Conservation (phyloP, 495 filamentous ascomycete genomes). For the Friedmanniomyces endolithicus region DNA sequence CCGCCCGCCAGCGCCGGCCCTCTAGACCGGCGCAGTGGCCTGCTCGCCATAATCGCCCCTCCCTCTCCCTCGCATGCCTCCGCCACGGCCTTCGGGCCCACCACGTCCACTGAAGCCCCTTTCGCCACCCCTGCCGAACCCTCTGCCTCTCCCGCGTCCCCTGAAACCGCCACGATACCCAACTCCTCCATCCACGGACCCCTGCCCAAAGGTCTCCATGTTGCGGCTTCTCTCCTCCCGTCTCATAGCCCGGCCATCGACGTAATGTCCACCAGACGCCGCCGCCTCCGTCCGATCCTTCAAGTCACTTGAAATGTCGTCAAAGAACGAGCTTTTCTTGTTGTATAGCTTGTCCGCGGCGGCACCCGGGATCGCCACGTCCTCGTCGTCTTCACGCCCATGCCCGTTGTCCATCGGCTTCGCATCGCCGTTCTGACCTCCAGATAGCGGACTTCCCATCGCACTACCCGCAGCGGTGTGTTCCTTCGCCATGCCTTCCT, state of each 20-base stretch:
- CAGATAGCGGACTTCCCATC: slow-evolving; percentile 4
- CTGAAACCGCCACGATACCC: slow-evolving; percentile 41
- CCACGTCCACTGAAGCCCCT: slow-evolving; percentile 36
- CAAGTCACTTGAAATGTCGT: slow-evolving; percentile 89
- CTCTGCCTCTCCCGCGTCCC: slow-evolving; percentile 51
- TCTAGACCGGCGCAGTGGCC: slow-evolving; percentile 1
- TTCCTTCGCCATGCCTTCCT: slow-evolving; percentile 86
- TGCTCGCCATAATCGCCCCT: not conserved
- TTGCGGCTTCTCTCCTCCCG: slow-evolving; percentile 90
- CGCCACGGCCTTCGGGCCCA: slow-evolving; percentile 8
- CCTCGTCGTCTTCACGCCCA: slow-evolving; percentile 28
- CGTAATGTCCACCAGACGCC: slow-evolving; percentile 27
- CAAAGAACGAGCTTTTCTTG: slow-evolving; percentile 79
- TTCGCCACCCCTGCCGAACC: slow-evolving; percentile 46
- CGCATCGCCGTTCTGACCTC: slow-evolving; percentile 9
- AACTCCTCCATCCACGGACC: slow-evolving; percentile 65
- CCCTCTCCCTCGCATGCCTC: slow-evolving; percentile 1
- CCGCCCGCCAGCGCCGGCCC: too few relatives aligned
- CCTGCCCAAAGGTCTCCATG: slow-evolving; percentile 96
- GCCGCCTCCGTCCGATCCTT: slow-evolving; percentile 67
- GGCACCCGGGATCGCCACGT: slow-evolving; percentile 29
- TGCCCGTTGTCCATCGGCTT: slow-evolving; percentile 21
- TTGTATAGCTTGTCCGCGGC: slow-evolving; percentile 50
- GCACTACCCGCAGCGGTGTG: slow-evolving; percentile 47
- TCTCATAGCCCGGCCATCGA: slow-evolving; percentile 81